Conservation (phyloP, 108 stramenopile genomes). For the Nannochloropsis oceanica region DNA sequence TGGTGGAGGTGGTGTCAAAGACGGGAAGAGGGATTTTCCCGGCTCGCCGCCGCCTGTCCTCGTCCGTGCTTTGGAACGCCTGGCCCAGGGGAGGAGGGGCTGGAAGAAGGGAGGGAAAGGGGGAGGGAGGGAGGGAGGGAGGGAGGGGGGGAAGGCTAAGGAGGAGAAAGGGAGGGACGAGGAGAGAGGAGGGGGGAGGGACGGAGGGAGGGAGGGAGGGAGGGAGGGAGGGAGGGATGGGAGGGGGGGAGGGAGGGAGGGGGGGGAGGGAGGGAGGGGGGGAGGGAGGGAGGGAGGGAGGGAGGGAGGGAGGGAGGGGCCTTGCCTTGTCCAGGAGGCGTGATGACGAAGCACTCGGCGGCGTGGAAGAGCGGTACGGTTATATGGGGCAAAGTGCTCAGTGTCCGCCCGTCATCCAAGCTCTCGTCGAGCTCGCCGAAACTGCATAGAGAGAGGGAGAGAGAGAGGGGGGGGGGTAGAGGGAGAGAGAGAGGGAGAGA, state of each 20-base stretch:
- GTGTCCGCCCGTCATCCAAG: no score
- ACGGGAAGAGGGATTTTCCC: neutral
- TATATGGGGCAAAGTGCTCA: neutral
- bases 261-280: neutral
- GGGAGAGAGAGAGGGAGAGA: neutral
- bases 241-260: no score
- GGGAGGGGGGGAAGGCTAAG: neutral
- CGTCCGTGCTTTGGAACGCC: neutral
- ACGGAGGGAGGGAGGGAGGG: neutral
- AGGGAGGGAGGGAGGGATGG: no score
- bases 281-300: neutral
- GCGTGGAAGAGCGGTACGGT: neutral
- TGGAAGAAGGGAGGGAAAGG: neutral
- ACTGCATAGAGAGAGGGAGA: neutral
- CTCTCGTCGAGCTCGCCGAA: neutral
- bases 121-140: neutral
- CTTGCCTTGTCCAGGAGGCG: neutral
- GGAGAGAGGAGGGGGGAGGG: neutral
- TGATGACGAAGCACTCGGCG: neutral
- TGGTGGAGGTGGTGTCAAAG: neutral
- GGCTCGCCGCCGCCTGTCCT: neutral
- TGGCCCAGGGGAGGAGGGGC: neutral
- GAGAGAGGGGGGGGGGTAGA: neutral
- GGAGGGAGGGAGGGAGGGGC: neutral
- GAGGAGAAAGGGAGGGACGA: no score